A percentile compares a stretch with the other conserved stretches of the same genome.
Conservation (phyloP, 495 filamentous ascomycete species). For the Aspergillus hancockii region DNA sequence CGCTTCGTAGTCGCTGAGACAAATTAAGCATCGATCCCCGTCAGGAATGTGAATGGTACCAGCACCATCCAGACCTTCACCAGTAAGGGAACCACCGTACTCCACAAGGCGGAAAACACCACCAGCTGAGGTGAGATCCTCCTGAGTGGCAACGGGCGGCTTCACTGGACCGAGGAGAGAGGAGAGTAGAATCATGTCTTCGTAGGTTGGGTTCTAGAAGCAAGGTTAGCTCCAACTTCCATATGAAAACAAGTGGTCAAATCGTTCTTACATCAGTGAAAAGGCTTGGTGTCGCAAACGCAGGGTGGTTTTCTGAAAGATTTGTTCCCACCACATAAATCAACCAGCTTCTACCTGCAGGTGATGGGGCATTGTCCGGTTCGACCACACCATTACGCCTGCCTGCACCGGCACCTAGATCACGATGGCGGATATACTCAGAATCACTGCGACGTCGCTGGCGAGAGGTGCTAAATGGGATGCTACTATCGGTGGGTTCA, state of each 20-base stretch:
- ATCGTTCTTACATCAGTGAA: constrained; percentile 65
- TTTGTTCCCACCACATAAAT: constrained; percentile 80
- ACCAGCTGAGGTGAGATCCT: constrained; percentile 65
- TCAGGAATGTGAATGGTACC: constrained; percentile 51
- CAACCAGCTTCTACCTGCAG: constrained; percentile 66
- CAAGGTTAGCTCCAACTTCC: constrained; percentile 15
- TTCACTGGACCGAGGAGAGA: constrained; percentile 73
- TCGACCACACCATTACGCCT: constrained; percentile 69
- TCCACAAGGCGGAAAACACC: constrained; percentile 57
- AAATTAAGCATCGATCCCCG: constrained; percentile 70
- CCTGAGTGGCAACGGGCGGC: constrained; percentile 68
- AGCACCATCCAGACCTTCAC: constrained; percentile 48
- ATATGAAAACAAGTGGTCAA: constrained; percentile 1
- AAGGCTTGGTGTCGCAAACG: constrained; percentile 72
- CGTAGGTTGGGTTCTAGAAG: constrained; percentile 68
- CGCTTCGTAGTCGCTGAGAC: constrained; percentile 68
- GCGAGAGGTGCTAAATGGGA: constrained; percentile 36
- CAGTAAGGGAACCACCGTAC: constrained; percentile 49
- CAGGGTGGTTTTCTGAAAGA: constrained; percentile 74
- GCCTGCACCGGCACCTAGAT: constrained; percentile 62
- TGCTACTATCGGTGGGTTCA: constrained; percentile 29
- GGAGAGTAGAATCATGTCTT: constrained; percentile 76
- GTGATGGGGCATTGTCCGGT: constrained; percentile 55
- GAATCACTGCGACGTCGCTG: constrained; percentile 64
- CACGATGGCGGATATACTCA: constrained; percentile 58